A percentile compares a stretch with the other conserved stretches of the same genome.
Conservation (phyloP, 768 basidiomycete genomes). For the Gloeophyllum trabeum region DNA sequence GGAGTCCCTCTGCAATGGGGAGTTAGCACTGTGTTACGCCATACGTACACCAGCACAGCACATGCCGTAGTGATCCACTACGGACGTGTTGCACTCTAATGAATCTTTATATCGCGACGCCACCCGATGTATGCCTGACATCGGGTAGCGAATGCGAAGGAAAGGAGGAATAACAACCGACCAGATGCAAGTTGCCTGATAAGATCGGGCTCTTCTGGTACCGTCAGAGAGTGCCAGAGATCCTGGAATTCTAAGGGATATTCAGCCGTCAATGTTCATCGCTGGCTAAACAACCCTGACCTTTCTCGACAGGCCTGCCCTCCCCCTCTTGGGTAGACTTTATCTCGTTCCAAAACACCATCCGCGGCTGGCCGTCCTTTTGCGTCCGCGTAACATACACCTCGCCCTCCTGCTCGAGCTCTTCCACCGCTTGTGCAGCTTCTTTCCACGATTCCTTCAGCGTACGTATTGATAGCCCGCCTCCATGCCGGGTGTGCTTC, state of each 20-base stretch:
- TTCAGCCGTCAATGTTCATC: not conserved
- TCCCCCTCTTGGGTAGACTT: constrained; percentile 66
- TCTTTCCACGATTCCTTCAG: constrained; percentile 91
- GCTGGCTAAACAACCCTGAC: constrained; percentile 24
- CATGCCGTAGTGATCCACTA: no score
- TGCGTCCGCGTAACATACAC: constrained; percentile 79
- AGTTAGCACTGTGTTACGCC: no score
- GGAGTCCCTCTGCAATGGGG: constrained; percentile 72
- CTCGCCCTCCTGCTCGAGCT: constrained; percentile 83
- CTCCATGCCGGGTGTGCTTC: constrained; percentile 71
- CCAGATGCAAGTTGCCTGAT: constrained; percentile 68
- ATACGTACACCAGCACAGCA: no score
- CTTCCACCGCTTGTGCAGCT: constrained; percentile 73
- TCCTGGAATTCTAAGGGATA: constrained; percentile 63
- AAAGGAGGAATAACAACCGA: constrained; percentile 18
- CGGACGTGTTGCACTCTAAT: no score
- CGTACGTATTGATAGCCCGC: constrained; percentile 73
- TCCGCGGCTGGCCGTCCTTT: constrained; percentile 73
- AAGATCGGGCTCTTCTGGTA: constrained; percentile 80
- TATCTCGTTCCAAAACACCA: constrained; percentile 89
- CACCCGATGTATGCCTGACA: constrained; percentile 1
- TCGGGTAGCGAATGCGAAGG: not conserved
- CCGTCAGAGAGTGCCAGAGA: constrained; percentile 76
- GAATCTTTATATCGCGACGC: no score
- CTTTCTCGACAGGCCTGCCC: constrained; percentile 69